phyloP scores from a whole-genome alignment of 306 rosid species.

The Prunus salicina region DNA sequence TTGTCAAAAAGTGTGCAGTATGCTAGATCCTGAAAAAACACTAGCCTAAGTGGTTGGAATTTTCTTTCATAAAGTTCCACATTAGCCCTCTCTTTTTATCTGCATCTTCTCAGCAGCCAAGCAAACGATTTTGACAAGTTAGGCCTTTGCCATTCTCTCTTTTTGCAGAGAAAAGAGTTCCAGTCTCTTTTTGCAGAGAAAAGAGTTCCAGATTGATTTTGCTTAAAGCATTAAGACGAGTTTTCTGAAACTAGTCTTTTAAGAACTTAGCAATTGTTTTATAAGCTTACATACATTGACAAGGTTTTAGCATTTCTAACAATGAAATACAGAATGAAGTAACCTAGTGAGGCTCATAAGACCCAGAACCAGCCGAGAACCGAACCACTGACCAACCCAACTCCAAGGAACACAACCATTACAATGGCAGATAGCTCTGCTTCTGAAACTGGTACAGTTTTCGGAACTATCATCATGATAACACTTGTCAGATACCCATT shows the following conservation, averaged over 20 bases:
- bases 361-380: conserved; percentile 90
- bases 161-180: neutral
- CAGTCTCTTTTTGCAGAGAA: neutral
- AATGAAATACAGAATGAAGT: neutral
- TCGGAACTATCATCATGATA: conserved; percentile 75
- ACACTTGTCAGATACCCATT: conserved; percentile 87
- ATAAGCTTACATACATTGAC: neutral
- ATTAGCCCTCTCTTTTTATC: too few relatives aligned
- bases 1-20: too few relatives aligned
- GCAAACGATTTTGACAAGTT: too few relatives aligned
- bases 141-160: too few relatives aligned
- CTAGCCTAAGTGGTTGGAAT: too few relatives aligned
- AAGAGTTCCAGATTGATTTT: neutral
- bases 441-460: conserved; percentile 54
- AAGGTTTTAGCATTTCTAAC: neutral
- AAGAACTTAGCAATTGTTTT: neutral
- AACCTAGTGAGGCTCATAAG: conserved; percentile 29
- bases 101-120: too few relatives aligned
- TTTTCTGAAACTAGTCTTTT: neutral
- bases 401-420: conserved; percentile 76
- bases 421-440: conserved; percentile 77
- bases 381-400: conserved; percentile 85
- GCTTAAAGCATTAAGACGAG: neutral
- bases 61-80: too few relatives aligned
- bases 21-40: too few relatives aligned